Conservation (phyloP, 176 grass and related monocot species). For the Eragrostis nindensis region DNA sequence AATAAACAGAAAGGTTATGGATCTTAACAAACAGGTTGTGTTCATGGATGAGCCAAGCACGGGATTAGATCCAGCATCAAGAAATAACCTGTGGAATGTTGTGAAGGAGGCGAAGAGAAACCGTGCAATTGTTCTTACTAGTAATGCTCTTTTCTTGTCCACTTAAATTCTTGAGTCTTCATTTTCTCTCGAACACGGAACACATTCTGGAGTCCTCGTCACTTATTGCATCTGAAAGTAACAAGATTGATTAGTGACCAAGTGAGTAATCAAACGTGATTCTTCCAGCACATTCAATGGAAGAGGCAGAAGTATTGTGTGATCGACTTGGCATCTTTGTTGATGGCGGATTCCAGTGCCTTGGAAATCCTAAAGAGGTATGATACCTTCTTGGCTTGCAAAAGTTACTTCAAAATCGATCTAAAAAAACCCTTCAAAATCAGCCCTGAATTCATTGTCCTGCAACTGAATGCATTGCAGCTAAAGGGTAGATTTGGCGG, state of each 20-base stretch:
- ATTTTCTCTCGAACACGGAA: too few relatives aligned
- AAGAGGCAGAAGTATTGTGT: constrained; percentile 67
- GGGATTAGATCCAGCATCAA: constrained; percentile 78
- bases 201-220: neutral
- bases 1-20: constrained; percentile 16
- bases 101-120: constrained; percentile 73
- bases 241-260: neutral
- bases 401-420: neutral
- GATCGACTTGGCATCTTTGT: constrained; percentile 66
- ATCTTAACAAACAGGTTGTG: constrained; percentile 60
- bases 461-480: constrained; percentile 17
- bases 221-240: constrained; percentile 24
- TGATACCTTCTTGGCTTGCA: neutral
- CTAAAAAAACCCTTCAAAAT: too few relatives aligned
- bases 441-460: neutral
- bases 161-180: constrained; percentile 14
- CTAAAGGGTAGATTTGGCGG: constrained; percentile 57
- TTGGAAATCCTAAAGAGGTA: constrained; percentile 74
- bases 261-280: constrained; percentile 26
- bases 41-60: constrained; percentile 97
- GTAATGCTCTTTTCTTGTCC: constrained; percentile 49
- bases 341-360: constrained; percentile 64
- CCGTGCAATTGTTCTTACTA: constrained; percentile 71
- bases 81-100: constrained; percentile 78
- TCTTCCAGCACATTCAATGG: constrained; percentile 72